phyloP scores from a whole-genome alignment of 371 early-diverging fungal species.

The Mucor mucedo region DNA sequence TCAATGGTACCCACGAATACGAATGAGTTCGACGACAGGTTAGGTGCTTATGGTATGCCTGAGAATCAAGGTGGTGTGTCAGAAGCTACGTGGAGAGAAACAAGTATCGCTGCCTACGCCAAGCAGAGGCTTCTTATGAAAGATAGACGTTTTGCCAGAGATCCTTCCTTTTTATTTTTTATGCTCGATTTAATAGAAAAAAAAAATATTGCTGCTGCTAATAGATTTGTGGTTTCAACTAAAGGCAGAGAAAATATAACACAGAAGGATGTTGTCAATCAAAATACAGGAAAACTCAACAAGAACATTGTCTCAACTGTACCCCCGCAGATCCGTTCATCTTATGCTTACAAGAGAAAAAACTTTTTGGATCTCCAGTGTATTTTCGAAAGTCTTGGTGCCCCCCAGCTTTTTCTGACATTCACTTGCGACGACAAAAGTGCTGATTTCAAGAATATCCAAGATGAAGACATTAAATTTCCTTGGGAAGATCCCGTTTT shows the following conservation, averaged over 20 bases:
- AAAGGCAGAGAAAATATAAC: neutral
- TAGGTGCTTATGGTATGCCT: neutral
- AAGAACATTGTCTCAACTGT: conserved; percentile 5
- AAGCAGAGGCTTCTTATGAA: neutral
- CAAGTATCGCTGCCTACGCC: neutral
- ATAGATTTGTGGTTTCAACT: conserved; percentile 6
- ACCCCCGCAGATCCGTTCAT: neutral
- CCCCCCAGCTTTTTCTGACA: conserved; percentile 12
- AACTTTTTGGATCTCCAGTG: conserved; percentile 2
- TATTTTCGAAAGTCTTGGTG: conserved; percentile 1
- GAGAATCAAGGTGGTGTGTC: conserved; percentile 2
- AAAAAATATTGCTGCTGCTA: conserved; percentile 1
- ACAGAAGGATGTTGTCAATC: conserved; percentile 6
- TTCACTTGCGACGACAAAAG: conserved; percentile 11
- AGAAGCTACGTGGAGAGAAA: neutral
- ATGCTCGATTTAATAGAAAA: conserved; percentile 7
- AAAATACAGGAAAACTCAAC: neutral
- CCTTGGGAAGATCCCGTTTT: conserved; percentile 11
- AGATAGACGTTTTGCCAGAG: conserved; percentile 10
- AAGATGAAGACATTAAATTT: neutral
- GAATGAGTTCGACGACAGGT: neutral
- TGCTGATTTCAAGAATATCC: neutral
- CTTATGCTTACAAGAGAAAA: too few relatives aligned
- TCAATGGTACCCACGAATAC: conserved; percentile 1
- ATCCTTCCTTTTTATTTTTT: conserved; percentile 8